These are phyloP conservation scores for Lasiodiplodia theobromae DNA, from an alignment of 2,329 filamentous ascomycete species.

Conservation along the genomic window DNA sequence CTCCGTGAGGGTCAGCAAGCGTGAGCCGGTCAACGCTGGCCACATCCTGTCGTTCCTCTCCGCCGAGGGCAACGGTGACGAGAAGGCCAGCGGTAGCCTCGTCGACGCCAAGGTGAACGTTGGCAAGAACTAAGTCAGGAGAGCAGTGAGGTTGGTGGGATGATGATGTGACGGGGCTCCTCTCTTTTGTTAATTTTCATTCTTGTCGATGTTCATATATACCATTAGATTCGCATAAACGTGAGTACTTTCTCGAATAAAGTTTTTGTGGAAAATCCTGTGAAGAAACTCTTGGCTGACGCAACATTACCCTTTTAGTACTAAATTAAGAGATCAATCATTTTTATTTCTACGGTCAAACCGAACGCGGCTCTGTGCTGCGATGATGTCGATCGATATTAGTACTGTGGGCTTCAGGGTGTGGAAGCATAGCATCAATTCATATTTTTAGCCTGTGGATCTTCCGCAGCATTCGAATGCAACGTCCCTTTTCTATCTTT, in stretches of 20 bases:
- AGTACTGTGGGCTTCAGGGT: not conserved
- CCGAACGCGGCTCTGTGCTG: not conserved
- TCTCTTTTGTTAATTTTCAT: not conserved
- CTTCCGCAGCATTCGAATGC: not conserved
- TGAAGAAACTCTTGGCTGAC: not conserved
- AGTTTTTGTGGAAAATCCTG: not conserved
- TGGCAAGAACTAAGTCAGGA: not conserved
- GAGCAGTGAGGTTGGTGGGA: not conserved
- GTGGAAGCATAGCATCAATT: not conserved
- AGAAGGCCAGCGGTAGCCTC: not conserved
- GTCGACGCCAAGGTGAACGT: not conserved
- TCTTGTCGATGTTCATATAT: conserved; percentile 2
- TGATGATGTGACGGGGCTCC: conserved; percentile 2
- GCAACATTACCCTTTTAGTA: not conserved
- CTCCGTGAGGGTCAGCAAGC: not conserved
- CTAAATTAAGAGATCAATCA: conserved; percentile 13
- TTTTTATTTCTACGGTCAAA: not conserved
- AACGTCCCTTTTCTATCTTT: not conserved
- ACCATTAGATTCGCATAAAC: not conserved
- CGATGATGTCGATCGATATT: not conserved
- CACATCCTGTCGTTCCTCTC: conserved; percentile 2
- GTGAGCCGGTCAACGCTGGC: conserved; percentile 4
- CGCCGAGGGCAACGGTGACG: conserved; percentile 2
- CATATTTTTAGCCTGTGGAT: not conserved
- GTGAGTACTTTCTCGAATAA: not conserved